A percentile compares a stretch with the other conserved stretches of the same genome.
Conservation (phyloP, 2,329 filamentous ascomycete genomes). For the Colletotrichum siamense region DNA sequence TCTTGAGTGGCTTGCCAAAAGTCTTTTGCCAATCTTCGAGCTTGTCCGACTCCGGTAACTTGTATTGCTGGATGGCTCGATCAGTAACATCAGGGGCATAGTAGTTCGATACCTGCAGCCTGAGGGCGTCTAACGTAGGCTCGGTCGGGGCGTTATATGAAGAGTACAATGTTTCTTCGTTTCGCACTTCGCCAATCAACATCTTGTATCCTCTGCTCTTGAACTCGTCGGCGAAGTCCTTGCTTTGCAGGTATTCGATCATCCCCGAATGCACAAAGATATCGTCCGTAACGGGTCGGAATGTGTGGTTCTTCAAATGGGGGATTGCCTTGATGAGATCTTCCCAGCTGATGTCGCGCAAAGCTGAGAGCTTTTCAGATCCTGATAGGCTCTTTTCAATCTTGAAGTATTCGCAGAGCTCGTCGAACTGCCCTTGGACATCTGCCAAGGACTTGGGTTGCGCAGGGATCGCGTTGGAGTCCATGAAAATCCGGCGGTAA, state of each 20-base stretch:
- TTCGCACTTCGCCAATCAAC: constrained; percentile 47
- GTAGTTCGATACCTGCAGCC: constrained; percentile 46
- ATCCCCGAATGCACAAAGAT: constrained; percentile 43
- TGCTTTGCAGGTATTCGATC: constrained; percentile 40
- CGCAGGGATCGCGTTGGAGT: constrained; percentile 50
- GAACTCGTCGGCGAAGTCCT: constrained; percentile 42
- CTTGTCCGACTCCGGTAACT: constrained; percentile 32
- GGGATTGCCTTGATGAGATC: constrained; percentile 39
- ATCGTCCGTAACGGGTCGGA: constrained; percentile 48
- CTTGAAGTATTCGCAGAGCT: constrained; percentile 40
- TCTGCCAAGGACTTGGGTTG: constrained; percentile 44
- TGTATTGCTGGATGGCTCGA: constrained; percentile 39
- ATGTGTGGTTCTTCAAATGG: constrained; percentile 49
- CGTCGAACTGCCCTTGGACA: constrained; percentile 45
- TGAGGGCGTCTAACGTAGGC: constrained; percentile 36
- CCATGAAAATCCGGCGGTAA: constrained; percentile 45
- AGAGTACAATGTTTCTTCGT: constrained; percentile 49
- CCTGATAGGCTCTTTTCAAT: constrained; percentile 28
- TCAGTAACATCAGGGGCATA: constrained; percentile 44
- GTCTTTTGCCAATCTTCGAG: constrained; percentile 39
- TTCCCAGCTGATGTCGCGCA: constrained; percentile 34
- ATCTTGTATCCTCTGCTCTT: constrained; percentile 36
- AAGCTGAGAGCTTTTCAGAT: constrained; percentile 33
- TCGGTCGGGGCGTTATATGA: constrained; percentile 41
- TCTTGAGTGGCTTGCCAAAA: constrained; percentile 32